Evolutionary conservation across 371 early-diverging fungal species (phyloP), one percentile per base, ranked within the genome.

Genomic region (Mortierella sp.): DNA sequence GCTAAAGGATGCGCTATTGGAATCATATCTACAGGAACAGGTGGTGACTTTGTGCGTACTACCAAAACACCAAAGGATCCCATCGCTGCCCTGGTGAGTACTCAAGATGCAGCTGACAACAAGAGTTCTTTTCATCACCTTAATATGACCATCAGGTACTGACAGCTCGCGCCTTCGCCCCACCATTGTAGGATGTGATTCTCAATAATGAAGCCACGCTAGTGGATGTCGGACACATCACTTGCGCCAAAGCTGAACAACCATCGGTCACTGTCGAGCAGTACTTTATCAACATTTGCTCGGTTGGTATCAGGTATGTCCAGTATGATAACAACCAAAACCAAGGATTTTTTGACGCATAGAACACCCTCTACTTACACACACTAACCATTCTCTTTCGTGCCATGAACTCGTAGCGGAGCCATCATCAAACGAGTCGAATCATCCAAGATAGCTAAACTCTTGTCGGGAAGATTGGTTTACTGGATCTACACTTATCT

Each of bases 401-500:
- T n/a, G n/a, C n/a, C n/a, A n/a, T n/a, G n/a, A n/a, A n/a, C n/a
- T n/a, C n/a, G 10, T 50, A 73, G 74, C 64, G 74, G 74, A 18
- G 61, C 60, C 6, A 73, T 73, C 41, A 64, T 73, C 64, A 67
- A 61, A n/a, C 38, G 57, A 19, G 78, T 78, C 2, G 78, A 71
- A 19, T 61, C 65, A 5, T 67, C 67, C 10, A 55, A 63, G 2
- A 31, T 71, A n/a, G 61, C 71, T 2, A 78, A 78, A 46, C 34
- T 67, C 28, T 39, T 70, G 2, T 71, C 71, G 3, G 67, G 78
- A 6, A 59, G 71, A 3, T 49, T 78, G 18, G 72, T 67, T 0
- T 78, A 78, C 66, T 78, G 78, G 78, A 46, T 78, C 28, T 73
- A 73, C 48, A 73, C 74, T 5, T 73, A 73, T 28, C 60, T 73